Conservation (phyloP, 768 basidiomycete genomes). For the Termitomyces sp. region DNA sequence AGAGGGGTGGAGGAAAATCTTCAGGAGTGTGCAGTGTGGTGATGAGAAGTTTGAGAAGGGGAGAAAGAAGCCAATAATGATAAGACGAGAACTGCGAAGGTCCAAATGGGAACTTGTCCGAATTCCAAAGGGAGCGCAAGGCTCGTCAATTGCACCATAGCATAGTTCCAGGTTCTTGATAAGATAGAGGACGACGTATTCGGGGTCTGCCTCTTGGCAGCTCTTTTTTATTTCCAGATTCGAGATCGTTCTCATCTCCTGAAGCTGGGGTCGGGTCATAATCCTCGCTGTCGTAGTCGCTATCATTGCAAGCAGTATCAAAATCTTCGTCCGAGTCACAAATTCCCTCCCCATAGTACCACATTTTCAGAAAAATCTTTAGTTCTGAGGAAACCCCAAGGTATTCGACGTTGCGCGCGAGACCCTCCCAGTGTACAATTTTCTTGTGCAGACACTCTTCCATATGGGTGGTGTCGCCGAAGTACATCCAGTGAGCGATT, state of each 20-base stretch:
- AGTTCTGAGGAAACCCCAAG: constrained; percentile 73
- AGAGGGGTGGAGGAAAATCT: neutral
- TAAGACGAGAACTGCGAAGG: constrained; percentile 9
- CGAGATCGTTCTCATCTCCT: constrained; percentile 1
- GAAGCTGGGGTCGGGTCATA: constrained; percentile 11
- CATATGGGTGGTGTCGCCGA: constrained; percentile 63
- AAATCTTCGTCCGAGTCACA: constrained; percentile 14
- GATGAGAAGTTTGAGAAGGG: neutral
- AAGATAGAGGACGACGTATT: constrained; percentile 35
- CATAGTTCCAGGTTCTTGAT: constrained; percentile 22
- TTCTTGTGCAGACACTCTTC: constrained; percentile 64
- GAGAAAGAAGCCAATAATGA: constrained; percentile 16
- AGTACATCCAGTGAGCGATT: constrained; percentile 81
- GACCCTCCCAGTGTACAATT: constrained; percentile 76
- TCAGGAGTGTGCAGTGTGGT: neutral
- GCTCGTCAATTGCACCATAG: constrained; percentile 17
- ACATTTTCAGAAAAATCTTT: constrained; percentile 71
- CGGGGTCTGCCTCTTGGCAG: constrained; percentile 36
- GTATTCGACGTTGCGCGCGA: constrained; percentile 88
- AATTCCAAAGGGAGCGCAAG: neutral
- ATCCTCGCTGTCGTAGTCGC: neutral
- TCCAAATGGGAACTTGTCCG: neutral
- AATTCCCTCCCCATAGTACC: constrained; percentile 41
- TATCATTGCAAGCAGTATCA: neutral
- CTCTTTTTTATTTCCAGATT: constrained; percentile 33